These are phyloP conservation scores for Metschnikowia shivogae DNA, from an alignment of 805 yeast species.

Conservation along the genomic window DNA sequence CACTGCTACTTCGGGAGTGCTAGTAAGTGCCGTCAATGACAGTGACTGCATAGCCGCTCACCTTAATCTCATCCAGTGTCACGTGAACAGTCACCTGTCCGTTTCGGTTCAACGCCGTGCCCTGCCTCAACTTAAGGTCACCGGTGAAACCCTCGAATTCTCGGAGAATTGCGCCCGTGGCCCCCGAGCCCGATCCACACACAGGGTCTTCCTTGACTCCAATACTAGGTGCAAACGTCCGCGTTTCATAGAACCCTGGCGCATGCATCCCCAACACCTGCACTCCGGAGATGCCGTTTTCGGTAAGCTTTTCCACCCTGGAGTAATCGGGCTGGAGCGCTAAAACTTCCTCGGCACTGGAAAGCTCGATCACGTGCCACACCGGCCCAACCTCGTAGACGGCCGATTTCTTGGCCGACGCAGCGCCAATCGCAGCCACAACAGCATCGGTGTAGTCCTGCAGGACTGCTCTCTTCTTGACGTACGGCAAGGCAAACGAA, in stretches of 20 bases:
- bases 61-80: slow-evolving; percentile 18
- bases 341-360: slow-evolving; percentile 28
- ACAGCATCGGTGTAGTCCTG: slow-evolving; percentile 8
- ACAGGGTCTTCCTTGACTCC: slow-evolving; percentile 50
- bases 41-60: slow-evolving; percentile 41
- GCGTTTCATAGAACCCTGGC: slow-evolving; percentile 25
- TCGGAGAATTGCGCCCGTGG: slow-evolving; percentile 24
- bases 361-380: slow-evolving; percentile 40
- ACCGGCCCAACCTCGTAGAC: slow-evolving; percentile 42
- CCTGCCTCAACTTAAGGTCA: slow-evolving; percentile 12
- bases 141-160: slow-evolving; percentile 8
- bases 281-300: slow-evolving; percentile 23
- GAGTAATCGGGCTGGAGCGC: slow-evolving; percentile 29
- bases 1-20: background rate
- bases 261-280: slow-evolving; percentile 34
- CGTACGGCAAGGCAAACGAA: slow-evolving; percentile 29
- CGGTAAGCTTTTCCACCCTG: slow-evolving; percentile 11
- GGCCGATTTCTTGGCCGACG: slow-evolving; percentile 20
- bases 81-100: slow-evolving; percentile 27
- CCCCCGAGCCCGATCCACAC: slow-evolving; percentile 48
- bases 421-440: slow-evolving; percentile 8
- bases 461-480: slow-evolving; percentile 9
- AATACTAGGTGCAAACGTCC: slow-evolving; percentile 40
- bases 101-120: slow-evolving; percentile 33
- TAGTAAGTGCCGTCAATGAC: slow-evolving; percentile 29